Evolutionary conservation across 129 eudicot species (phyloP), one percentile per base, ranked within the genome.

Genomic region (Tagetes patula): DNA sequence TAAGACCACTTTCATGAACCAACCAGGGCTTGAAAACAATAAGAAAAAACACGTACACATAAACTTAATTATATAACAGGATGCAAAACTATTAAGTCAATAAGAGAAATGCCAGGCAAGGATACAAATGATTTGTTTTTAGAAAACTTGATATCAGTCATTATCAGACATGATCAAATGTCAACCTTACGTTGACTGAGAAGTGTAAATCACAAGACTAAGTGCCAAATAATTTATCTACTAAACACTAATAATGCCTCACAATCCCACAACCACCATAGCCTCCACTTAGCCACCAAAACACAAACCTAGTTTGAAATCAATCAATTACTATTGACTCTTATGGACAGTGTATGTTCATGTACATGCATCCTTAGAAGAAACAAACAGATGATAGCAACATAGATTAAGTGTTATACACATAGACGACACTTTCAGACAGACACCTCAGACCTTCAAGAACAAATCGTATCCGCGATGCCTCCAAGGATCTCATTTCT

Each of bases 401-500:
- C 47, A 42, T 0, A 41, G 7, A 41, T 41, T 41, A 6, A 3
- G 54, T 0, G 6, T 48, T 45, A 12, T 10, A 48, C n/a, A 48
- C 20, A 20, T 48, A 12, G 11, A 14, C 20, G 1, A 48, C 27
- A 43, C 2, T 1, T 10, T 6, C 6, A 43, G 48, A 43, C 9
- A 1, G 6, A 8, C 48, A 43, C 48, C 48, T n/a, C n/a, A n/a
- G n/a, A n/a, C n/a, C n/a, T 43, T 1, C 8, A 43, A 43, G 8
- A 43, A 41, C 6, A 8, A 6, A 6, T 43, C 47, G 48, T 2
- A 43, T 43, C 48, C 48, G 8, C 48, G 9, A 6, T 10, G 6
- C 9, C 48, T 10, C 32, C 56, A 67, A 67, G 55, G 72, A 32
- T n/a, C 72, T 46, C 31, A 68, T 46, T 68, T 32, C 41, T 27